Percentiles rank a stretch among this genome's conserved stretches.
These are phyloP conservation scores for Boletus pseudo-olivaceus DNA, from an alignment of 768 basidiomycete species.

Conservation along the genomic window DNA sequence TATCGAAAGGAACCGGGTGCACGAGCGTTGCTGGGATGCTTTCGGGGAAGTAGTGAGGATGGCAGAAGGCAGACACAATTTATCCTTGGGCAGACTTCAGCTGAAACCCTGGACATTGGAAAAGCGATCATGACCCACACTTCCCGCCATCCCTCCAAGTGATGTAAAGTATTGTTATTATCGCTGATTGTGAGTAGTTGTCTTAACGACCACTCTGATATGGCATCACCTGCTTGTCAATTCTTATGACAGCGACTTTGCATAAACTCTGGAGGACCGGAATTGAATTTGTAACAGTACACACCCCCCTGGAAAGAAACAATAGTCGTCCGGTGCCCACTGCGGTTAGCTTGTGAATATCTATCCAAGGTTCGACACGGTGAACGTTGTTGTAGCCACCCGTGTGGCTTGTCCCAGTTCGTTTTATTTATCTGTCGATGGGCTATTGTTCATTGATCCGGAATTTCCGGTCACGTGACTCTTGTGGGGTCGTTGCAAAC, in stretches of 20 bases:
- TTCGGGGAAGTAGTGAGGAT: constrained; percentile 53
- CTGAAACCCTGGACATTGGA: constrained; percentile 26
- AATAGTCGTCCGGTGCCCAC: constrained; percentile 4
- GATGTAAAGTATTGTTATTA: not conserved
- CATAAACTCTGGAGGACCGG: not conserved
- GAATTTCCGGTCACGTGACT: constrained; percentile 21
- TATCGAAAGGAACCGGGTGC: constrained; percentile 27
- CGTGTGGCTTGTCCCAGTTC: not conserved
- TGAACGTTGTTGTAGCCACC: constrained; percentile 17
- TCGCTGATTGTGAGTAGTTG: constrained; percentile 6
- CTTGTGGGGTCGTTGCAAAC: not conserved
- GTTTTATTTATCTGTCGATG: constrained; percentile 1
- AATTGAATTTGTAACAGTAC: not conserved
- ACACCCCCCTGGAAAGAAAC: constrained; percentile 3
- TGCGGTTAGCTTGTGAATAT: constrained; percentile 8
- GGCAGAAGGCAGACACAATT: constrained; percentile 52
- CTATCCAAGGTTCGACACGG: not conserved
- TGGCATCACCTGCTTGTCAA: not conserved
- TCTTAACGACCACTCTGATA: not conserved
- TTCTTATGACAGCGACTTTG: not conserved
- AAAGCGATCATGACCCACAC: not conserved
- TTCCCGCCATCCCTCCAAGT: not conserved
- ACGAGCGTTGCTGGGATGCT: constrained; percentile 41
- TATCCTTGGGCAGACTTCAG: constrained; percentile 49
- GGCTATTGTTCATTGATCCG: constrained; percentile 25